A percentile compares a stretch with the other conserved stretches of the same genome.
These are phyloP conservation scores for Abrus precatorius DNA, from an alignment of 306 rosid genomes.

Conservation along the genomic window DNA sequence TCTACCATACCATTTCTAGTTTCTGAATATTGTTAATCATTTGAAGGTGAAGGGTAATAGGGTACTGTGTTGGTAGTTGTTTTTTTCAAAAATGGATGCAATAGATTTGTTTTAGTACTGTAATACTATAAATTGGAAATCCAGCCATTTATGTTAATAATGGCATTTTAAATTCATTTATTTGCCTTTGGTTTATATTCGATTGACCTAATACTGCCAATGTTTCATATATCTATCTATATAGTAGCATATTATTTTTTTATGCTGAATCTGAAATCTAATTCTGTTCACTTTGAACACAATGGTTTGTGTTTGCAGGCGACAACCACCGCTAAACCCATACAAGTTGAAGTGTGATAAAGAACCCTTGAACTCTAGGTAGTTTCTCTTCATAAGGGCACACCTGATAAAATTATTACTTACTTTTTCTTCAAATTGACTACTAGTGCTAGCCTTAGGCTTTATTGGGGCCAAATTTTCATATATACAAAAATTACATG, in stretches of 20 bases:
- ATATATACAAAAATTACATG: neutral
- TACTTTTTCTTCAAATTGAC: neutral
- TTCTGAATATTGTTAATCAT: slow-evolving; percentile 5
- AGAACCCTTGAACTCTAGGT: slow-evolving; percentile 86
- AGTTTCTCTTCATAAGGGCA: slow-evolving; percentile 46
- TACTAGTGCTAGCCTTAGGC: neutral
- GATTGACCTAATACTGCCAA: slow-evolving; percentile 31
- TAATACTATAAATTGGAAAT: slow-evolving; percentile 3
- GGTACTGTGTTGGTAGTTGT: neutral
- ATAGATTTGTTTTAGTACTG: neutral
- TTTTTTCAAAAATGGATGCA: neutral
- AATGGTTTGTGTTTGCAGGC: slow-evolving; percentile 66
- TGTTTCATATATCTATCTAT: slow-evolving; percentile 4
- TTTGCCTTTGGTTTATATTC: slow-evolving; percentile 3
- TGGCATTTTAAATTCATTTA: slow-evolving; percentile 17
- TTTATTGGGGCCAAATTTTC: neutral
- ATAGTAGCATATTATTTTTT: slow-evolving; percentile 14
- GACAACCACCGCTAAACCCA: slow-evolving; percentile 69
- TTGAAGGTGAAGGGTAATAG: slow-evolving; percentile 11
- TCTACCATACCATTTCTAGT: neutral
- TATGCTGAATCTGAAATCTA: slow-evolving; percentile 34
- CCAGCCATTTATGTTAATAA: slow-evolving; percentile 10
- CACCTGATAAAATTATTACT: neutral
- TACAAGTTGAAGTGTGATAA: slow-evolving; percentile 96
- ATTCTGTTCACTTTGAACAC: slow-evolving; percentile 28